These are phyloP conservation scores for Lecanoromycetidae sp. DNA, from an alignment of 2,329 filamentous ascomycete species.

Conservation along the genomic window DNA sequence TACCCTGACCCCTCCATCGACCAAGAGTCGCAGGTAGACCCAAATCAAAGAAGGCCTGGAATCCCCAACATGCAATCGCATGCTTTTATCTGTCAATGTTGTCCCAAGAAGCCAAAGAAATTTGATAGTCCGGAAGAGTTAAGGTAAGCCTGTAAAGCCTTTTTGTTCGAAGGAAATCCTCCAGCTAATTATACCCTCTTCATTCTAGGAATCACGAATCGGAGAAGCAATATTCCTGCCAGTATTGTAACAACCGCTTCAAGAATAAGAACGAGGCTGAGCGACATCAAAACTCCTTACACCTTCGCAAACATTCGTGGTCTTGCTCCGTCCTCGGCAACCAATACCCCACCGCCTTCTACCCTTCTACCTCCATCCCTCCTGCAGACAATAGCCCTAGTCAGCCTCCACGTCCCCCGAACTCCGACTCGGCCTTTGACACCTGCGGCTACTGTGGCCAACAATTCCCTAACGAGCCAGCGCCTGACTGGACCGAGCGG, in stretches of 20 bases:
- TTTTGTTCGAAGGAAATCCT: background rate
- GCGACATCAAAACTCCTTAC: conserved; percentile 44
- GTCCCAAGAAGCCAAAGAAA: conserved; percentile 46
- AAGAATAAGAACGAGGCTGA: conserved; percentile 49
- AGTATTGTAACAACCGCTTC: conserved; percentile 44
- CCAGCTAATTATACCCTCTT: background rate
- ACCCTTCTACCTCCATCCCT: conserved; percentile 51
- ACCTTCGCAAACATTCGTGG: conserved; percentile 59
- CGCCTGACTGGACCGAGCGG: conserved; percentile 77
- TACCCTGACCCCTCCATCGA: background rate
- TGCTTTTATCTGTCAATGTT: conserved; percentile 43
- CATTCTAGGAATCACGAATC: conserved; percentile 36
- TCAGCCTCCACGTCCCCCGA: conserved; percentile 27
- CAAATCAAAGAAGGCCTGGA: conserved; percentile 1
- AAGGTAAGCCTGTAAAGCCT: conserved; percentile 29
- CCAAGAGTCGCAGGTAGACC: background rate
- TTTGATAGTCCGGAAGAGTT: conserved; percentile 42
- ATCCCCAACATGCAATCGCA: conserved; percentile 22
- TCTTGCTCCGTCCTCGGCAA: conserved; percentile 75
- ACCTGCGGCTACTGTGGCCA: conserved; percentile 92
- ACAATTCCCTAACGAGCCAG: conserved; percentile 63
- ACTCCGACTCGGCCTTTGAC: conserved; percentile 48
- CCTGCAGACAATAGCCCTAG: conserved; percentile 38
- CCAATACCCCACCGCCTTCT: conserved; percentile 69
- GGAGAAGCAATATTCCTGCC: conserved; percentile 44